phyloP scores from a whole-genome alignment of 192 early-diverging fungal species.

The Lobosporangium transversale region DNA sequence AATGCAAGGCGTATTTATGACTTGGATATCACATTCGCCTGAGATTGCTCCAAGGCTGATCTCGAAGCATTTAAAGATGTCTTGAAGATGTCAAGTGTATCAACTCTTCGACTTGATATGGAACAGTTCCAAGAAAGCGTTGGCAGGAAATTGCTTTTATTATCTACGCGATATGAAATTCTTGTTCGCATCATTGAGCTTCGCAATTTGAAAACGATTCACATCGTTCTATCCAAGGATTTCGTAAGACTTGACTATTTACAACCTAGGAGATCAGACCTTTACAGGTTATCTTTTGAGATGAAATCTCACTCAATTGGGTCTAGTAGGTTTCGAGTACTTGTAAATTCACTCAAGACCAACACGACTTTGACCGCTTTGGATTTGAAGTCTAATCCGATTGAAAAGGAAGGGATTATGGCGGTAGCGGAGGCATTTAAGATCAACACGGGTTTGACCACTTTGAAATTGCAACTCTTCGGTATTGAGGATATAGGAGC shows the following conservation, averaged over 20 bases:
- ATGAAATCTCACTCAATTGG: no score
- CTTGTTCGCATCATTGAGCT: no score
- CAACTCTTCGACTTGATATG: constrained; percentile 10
- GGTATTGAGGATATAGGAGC: no score
- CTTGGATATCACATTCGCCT: no score
- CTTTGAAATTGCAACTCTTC: no score
- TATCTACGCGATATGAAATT: not conserved
- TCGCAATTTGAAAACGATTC: not conserved
- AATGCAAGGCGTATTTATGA: not conserved
- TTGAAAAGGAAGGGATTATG: no score
- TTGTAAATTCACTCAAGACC: no score
- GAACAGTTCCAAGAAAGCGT: constrained; percentile 4
- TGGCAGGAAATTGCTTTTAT: not conserved
- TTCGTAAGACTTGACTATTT: not conserved
- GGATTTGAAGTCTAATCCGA: no score
- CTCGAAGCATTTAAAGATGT: constrained; percentile 1
- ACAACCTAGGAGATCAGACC: constrained; percentile 6
- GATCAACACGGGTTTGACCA: no score
- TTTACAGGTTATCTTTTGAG: constrained; percentile 10
- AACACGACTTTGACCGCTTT: no score
- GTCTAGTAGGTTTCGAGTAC: no score
- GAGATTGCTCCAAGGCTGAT: not conserved
- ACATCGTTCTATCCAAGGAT: not conserved
- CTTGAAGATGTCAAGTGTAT: constrained; percentile 13
- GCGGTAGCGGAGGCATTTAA: no score